Base-by-base conservation (phyloP, 2,329 filamentous ascomycete genomes). In the Thermothelomyces thermophilus region DNA sequence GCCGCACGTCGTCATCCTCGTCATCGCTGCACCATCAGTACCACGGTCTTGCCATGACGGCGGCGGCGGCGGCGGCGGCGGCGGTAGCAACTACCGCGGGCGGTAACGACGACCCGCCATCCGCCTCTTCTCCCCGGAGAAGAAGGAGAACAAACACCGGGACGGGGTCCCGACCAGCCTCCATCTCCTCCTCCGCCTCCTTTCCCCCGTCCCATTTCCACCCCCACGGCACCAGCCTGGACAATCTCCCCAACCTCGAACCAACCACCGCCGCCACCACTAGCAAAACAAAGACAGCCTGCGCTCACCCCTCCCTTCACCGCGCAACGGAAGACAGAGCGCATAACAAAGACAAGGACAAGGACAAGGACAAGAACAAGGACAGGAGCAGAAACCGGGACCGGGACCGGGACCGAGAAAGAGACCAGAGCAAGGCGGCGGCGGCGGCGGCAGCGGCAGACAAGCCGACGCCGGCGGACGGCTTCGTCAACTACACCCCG, bases 401-500 rank as follows among this genome's bases (percentile, higher is more conserved):
- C 24, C 24, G 24, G 9, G 24, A 9, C 24, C 24, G 24, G 9
- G 24, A 9, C 37, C 20, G 8, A 22, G 16, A 17, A 22, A 14
- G 30, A 13, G 30, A 17, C 14, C 13, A 17, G 7, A 36, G 17
- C 14, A 17, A n/a, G n/a, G n/a, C n/a, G n/a, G n/a, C 6, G 2
- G 17, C 34, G 6, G 6, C 14, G 7, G n/a, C 7, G 17, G 9
- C 13, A 41, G 16, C 8, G 3, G 11, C 17, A 24, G 14, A 11
- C 2, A 31, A 30, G 16, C 9, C 1, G 31, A 13, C 11, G 20
- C 19, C 17, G 70, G 79, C 8, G 77, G 79, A 79, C 8, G 77
- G 79, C 10, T 97, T 97, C 63, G 87, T 95, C 56, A 97, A 97
- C 67, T 95, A 87, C 68, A 96, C 90, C 1, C 84, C 89, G 0